Percentiles rank a stretch among this genome's conserved stretches.
Conservation (phyloP, 164 flowering plant species). For the Euptelea pleiosperma region DNA sequence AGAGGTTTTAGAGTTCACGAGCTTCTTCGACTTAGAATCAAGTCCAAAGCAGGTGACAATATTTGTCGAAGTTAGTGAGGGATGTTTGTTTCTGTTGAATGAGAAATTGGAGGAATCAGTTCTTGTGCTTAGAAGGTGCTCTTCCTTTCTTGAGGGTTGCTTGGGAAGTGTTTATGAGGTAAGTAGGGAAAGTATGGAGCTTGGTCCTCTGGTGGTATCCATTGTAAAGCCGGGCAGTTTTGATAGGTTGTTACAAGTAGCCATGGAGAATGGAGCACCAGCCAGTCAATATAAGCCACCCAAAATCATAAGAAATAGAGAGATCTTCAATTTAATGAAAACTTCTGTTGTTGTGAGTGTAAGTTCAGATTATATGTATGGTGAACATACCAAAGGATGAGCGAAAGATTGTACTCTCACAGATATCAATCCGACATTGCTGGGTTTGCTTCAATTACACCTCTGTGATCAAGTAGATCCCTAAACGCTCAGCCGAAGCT, state of each 20-base stretch:
- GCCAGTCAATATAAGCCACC: constrained; percentile 46
- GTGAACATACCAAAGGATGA: not conserved
- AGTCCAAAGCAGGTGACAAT: constrained; percentile 31
- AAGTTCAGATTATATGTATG: constrained; percentile 7
- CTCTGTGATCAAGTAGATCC: too few species aligned
- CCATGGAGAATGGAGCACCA: constrained; percentile 37
- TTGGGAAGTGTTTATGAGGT: constrained; percentile 33
- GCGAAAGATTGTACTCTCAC: not conserved
- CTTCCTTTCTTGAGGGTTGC: constrained; percentile 28
- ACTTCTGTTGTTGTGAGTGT: constrained; percentile 16
- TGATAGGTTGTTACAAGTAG: constrained; percentile 20
- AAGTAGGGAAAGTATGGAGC: constrained; percentile 28
- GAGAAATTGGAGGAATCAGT: constrained; percentile 17
- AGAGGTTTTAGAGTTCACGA: constrained; percentile 32
- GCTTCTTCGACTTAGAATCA: constrained; percentile 26
- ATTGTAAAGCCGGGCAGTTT: constrained; percentile 39
- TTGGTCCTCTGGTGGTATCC: constrained; percentile 30
- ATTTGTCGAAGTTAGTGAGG: constrained; percentile 30
- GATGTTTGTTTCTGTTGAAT: too few species aligned
- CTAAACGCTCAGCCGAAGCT: too few species aligned
- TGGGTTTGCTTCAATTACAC: too few species aligned
- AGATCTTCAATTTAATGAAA: constrained; percentile 31
- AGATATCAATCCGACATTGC: too few species aligned
- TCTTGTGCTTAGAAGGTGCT: constrained; percentile 22
- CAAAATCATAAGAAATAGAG: constrained; percentile 33